Evolutionary conservation across 1,139 yeast genomes (phyloP), one percentile per base, ranked within the genome.

Genomic region (Scheffersomyces illinoinensis): DNA sequence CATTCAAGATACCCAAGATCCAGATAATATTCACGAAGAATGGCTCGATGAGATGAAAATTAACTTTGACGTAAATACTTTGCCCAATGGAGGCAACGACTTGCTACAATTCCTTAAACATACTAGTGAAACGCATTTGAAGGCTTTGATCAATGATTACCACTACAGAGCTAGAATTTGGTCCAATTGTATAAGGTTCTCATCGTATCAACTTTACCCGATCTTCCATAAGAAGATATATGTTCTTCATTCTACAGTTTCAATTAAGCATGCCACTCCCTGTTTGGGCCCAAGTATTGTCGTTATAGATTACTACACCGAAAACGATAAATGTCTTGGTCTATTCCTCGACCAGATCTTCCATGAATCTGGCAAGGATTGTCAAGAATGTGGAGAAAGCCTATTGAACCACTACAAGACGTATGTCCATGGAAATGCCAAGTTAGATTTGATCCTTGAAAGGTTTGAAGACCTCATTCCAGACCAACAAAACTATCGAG

Each of bases 241-340:
- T 18, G 85, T 93, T 18, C 77, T 95, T 49, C 92, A 89, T 69
- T 90, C 97, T 0, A 85, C 91, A 71, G 95, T 93, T 0, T 91
- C 96, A 5, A 85, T 88, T 17, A 90, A 88, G 64, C 90, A 92
- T 53, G 91, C 96, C 0, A 92, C 97, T 0, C 98, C 98, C 0
- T 96, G 99, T 69, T 80, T 88, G 55, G 98, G 98, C 0, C 99
- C 99, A 0, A 92, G 86, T 57, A 80, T 88, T 46, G 86, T 91
- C 39, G 86, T 88, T 1, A 88, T 93, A 57, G 97, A 93, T 64
- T 96, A 84, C 70, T 96, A 95, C 70, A 88, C 97, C 76, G 97
- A 93, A 55, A 91, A 89, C 61, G 99, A 96, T 69, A 89, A 90
- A 70, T 89, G 97, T 18, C 75, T 96, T 53, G 99, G 99, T 0